Conservation (phyloP, 164 flowering plant species). For the Tetrastigma voinierianum region DNA sequence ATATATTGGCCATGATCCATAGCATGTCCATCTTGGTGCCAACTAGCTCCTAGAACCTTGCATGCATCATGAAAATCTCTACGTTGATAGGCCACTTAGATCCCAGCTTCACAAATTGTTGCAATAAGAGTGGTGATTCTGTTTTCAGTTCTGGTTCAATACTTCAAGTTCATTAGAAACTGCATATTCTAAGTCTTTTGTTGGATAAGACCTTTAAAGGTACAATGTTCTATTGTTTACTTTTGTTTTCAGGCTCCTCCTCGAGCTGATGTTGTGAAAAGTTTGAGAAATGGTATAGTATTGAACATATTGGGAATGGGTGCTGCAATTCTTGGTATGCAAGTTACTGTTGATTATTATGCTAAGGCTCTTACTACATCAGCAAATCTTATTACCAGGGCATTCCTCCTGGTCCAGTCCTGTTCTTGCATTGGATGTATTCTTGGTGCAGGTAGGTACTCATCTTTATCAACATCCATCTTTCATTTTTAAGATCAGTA, state of each 20-base stretch:
- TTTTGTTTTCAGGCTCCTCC: conserved; percentile 81
- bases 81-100: no score
- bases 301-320: conserved; percentile 94
- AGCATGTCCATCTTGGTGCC: no score
- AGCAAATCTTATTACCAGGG: conserved; percentile 79
- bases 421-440: conserved; percentile 94
- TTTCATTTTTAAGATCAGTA: background rate
- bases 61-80: no score
- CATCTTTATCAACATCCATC: background rate
- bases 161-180: no score
- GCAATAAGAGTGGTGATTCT: no score
- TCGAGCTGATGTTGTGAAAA: conserved; percentile 90
- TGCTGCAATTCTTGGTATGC: conserved; percentile 96
- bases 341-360: conserved; percentile 84
- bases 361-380: conserved; percentile 95
- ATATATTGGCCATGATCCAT: no score
- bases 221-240: background rate
- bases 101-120: no score
- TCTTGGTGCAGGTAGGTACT: conserved; percentile 83
- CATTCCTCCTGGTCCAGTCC: conserved; percentile 74
- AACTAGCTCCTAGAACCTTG: no score
- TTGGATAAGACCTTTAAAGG: background rate
- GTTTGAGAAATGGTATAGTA: conserved; percentile 80
- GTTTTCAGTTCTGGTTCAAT: background rate
- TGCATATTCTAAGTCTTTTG: background rate